A percentile compares a stretch with the other conserved stretches of the same genome.
Evolutionary conservation across 164 flowering plant genomes (phyloP).

Genomic region (Aristolochia californica): DNA sequence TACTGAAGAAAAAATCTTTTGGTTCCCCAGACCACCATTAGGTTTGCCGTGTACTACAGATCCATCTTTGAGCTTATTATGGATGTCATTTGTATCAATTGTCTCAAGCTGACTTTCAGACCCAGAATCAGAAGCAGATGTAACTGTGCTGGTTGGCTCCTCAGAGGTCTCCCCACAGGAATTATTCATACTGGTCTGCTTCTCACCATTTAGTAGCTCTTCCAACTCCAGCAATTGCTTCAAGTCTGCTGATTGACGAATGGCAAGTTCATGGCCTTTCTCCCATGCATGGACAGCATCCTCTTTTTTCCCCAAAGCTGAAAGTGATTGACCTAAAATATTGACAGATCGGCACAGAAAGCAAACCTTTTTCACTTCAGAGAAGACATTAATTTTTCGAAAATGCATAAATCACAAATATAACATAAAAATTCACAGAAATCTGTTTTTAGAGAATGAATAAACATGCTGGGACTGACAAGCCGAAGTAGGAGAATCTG

Average conservation of each 20-base stretch:
- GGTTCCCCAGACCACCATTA: conserved; percentile 28
- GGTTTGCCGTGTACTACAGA: conserved; percentile 16
- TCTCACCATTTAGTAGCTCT: conserved; percentile 53
- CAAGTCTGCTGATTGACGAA: conserved; percentile 61
- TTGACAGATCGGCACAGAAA: not conserved
- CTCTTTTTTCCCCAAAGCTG: conserved; percentile 69
- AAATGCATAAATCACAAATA: no score
- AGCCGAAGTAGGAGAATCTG: no score
- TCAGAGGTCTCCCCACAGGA: conserved; percentile 15
- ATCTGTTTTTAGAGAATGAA: no score
- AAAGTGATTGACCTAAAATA: conserved; percentile 55
- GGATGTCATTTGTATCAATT: conserved; percentile 11
- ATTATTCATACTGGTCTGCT: conserved; percentile 18
- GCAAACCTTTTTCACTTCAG: not conserved
- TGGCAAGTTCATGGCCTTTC: conserved; percentile 63
- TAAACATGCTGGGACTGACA: no score
- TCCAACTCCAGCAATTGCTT: conserved; percentile 82
- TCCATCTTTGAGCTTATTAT: conserved; percentile 14
- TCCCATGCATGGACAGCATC: conserved; percentile 77
- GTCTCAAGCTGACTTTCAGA: conserved; percentile 13
- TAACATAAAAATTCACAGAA: no score
- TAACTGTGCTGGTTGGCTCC: conserved; percentile 21
- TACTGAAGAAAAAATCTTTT: conserved; percentile 38
- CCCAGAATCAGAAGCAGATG: conserved; percentile 17
- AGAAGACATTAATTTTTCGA: no score